phyloP scores from a whole-genome alignment of 2,329 filamentous ascomycete genomes.

The Stromatinia cepivora region DNA sequence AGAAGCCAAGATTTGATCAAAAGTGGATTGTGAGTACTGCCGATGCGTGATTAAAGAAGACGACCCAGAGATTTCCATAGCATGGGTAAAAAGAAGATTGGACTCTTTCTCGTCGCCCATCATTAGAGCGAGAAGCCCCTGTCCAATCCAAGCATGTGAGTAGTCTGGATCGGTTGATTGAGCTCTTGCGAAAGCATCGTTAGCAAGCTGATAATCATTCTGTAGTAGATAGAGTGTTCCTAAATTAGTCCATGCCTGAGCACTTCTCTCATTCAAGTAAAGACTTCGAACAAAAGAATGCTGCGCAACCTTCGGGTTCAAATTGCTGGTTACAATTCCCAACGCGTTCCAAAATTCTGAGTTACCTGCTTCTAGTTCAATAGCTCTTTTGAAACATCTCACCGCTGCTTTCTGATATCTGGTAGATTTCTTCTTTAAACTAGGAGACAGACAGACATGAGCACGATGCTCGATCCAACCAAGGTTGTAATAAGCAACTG shows the following conservation, averaged over 20 bases:
- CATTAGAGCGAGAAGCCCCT: conserved; percentile 78
- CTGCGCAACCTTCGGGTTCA: conserved; percentile 86
- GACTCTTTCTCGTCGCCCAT: conserved; percentile 73
- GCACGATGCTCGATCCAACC: conserved; percentile 91
- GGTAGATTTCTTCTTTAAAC: conserved; percentile 56
- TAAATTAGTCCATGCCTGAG: conserved; percentile 86
- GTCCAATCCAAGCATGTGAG: conserved; percentile 89
- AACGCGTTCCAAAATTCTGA: conserved; percentile 96
- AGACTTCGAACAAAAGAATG: conserved; percentile 90
- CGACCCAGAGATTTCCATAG: conserved; percentile 86
- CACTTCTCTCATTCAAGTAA: conserved; percentile 86
- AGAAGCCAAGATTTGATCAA: conserved; percentile 73
- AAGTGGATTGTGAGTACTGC: conserved; percentile 77
- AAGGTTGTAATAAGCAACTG: conserved; percentile 95
- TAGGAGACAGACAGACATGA: conserved; percentile 62
- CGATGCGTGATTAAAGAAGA: conserved; percentile 71
- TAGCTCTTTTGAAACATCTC: conserved; percentile 89
- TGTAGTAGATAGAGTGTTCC: conserved; percentile 83
- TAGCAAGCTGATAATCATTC: conserved; percentile 81
- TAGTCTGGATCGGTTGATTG: conserved; percentile 96
- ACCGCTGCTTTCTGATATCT: conserved; percentile 79
- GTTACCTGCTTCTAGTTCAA: conserved; percentile 92
- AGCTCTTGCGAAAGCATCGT: conserved; percentile 83
- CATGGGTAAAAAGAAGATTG: conserved; percentile 83
- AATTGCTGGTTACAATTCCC: conserved; percentile 81